Base-by-base conservation (phyloP, 352 stramenopile species). In the Globisporangium sylvaticum region DNA sequence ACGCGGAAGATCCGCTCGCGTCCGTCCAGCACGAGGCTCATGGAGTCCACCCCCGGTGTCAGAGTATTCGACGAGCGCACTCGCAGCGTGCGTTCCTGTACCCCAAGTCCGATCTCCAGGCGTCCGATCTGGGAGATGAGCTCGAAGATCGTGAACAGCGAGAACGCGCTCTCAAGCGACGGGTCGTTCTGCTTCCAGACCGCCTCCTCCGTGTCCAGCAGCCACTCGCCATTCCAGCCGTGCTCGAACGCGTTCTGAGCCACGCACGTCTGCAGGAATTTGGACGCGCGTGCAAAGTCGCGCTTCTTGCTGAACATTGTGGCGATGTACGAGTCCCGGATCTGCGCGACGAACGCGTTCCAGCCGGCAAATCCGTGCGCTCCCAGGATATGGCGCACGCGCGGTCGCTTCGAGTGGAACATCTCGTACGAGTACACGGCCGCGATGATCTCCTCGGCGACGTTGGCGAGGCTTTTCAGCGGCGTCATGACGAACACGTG, bases 381-480 rank as follows among this genome's bases (percentile, higher is more conserved):
- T 56, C 79, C 71, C 22, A 90, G 64, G 12, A 90, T 80, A 31
- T 84, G 60, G 1, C 80, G 80, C 57, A 91, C 78, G 10, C 65
- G 63, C 37, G 78, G 73, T 1, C 83, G 74, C 64, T 79, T 81
- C 12, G 46, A 44, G 25, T 83, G 66, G 58, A 84, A 90, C 42
- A 65, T 70, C 37, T 83, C 68, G 64, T 79, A 63, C 27, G 77
- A 86, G 64, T 91, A 91, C 14, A 91, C 79, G 0, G 73, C 79
- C 7, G 78, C 77, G 59, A 89, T 88, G 31, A 90, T 80, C 52
- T 91, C 76, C 48, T 90, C 83, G 1, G 83, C 79, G 22, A 80
- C 72, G 20, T 84, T 80, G 9, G 68, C 63, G n/a, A 90, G 63
- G 25, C 56, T 83, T 14, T 61, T 46, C 6, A 91, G 64, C 6